Evolutionary conservation across 1,139 yeast species (phyloP).

Genomic region (Kazachstania sp.): DNA sequence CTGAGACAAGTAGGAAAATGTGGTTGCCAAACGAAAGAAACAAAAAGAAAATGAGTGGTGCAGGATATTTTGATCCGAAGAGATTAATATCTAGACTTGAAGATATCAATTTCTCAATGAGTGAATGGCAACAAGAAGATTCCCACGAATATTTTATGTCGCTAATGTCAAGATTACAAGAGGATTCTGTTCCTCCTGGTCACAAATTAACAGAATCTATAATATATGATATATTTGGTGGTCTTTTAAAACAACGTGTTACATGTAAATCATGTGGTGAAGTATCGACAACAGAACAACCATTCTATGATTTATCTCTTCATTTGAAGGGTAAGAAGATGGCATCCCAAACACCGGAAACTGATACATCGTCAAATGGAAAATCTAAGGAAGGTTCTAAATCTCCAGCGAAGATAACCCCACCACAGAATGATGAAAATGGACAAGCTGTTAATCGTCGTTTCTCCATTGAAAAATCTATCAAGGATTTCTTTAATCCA

Average conservation of each 20-base stretch:
- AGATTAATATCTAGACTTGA: slow-evolving; percentile 62
- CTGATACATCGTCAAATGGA: slow-evolving; percentile 1
- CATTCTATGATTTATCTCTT: slow-evolving; percentile 83
- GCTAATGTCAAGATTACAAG: slow-evolving; percentile 76
- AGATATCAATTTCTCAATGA: slow-evolving; percentile 92
- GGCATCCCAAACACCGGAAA: neutral
- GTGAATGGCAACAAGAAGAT: slow-evolving; percentile 96
- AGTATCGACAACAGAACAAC: slow-evolving; percentile 84
- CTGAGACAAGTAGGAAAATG: slow-evolving; percentile 61
- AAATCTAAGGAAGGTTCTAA: neutral
- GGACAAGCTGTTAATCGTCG: slow-evolving; percentile 24
- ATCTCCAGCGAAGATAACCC: neutral
- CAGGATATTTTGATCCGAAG: slow-evolving; percentile 55
- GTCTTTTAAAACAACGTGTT: slow-evolving; percentile 73
- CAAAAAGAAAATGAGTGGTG: slow-evolving; percentile 30
- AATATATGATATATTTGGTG: slow-evolving; percentile 90
- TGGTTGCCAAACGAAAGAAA: slow-evolving; percentile 41
- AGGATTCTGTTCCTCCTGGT: slow-evolving; percentile 86
- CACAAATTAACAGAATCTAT: slow-evolving; percentile 71
- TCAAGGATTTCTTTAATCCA: slow-evolving; percentile 71
- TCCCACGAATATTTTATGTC: slow-evolving; percentile 97
- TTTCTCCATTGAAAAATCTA: slow-evolving; percentile 64
- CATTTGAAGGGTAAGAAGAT: slow-evolving; percentile 45
- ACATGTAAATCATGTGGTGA: slow-evolving; percentile 74
- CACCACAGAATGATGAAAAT: neutral